These are phyloP conservation scores for Paramecium biaurelia DNA, from an alignment of 73 alveolate species.

Conservation along the genomic window DNA sequence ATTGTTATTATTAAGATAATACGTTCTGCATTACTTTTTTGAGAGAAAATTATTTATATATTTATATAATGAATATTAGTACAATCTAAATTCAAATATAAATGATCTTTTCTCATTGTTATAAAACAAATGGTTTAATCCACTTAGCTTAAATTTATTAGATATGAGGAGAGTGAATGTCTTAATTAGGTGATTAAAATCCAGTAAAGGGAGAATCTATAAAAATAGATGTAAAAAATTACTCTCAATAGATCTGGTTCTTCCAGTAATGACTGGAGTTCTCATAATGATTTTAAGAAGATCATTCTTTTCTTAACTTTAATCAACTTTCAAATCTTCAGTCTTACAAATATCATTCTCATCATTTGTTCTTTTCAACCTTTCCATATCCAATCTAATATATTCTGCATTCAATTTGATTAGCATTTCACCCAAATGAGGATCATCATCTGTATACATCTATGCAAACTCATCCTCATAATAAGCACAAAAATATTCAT, in stretches of 20 bases:
- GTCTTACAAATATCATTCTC: slow-evolving; percentile 19
- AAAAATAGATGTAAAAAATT: not conserved
- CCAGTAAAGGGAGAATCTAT: not conserved
- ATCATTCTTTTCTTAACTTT: not conserved
- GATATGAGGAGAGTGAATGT: not conserved
- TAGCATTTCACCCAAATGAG: not conserved
- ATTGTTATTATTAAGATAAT: not conserved
- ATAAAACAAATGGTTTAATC: not conserved
- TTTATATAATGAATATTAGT: not conserved
- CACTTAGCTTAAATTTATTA: not conserved
- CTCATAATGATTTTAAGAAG: not conserved
- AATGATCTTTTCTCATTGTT: not conserved
- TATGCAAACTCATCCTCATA: not conserved
- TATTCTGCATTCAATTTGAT: slow-evolving; percentile 11
- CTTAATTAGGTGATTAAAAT: not conserved
- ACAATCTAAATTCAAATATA: slow-evolving; percentile 2
- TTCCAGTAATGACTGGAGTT: slow-evolving; percentile 53
- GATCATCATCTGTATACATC: slow-evolving; percentile 24
- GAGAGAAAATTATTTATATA: not conserved
- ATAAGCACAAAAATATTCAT: not conserved
- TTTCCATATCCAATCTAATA: slow-evolving; percentile 28
- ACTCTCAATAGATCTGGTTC: not conserved
- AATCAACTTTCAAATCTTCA: not conserved
- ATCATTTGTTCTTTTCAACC: not conserved
- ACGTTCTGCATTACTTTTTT: not conserved